Conservation (phyloP, 192 early-diverging fungal genomes). For the Cladochytrium replicatum region DNA sequence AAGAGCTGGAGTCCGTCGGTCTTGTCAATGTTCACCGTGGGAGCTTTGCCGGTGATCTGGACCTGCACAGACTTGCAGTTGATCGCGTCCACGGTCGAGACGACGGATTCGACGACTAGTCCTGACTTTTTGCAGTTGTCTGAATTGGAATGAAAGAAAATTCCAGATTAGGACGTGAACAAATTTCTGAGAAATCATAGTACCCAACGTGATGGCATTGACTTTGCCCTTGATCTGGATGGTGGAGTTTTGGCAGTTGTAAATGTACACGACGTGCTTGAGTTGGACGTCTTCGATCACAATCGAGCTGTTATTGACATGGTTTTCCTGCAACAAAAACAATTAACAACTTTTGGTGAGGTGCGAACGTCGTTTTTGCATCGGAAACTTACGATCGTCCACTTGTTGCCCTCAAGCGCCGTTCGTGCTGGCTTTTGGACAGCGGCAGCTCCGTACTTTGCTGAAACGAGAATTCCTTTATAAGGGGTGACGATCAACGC, state of each 20-base stretch:
- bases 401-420: slow-evolving; percentile 82
- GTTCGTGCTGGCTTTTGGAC: slow-evolving; percentile 66
- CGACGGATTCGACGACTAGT: slow-evolving; percentile 68
- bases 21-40: slow-evolving; percentile 86
- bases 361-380: neutral
- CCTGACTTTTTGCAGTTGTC: slow-evolving; percentile 86
- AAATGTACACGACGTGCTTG: slow-evolving; percentile 88
- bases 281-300: slow-evolving; percentile 73
- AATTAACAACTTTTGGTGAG: neutral
- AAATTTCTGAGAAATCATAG: neutral
- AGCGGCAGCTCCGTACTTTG: slow-evolving; percentile 43
- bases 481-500: neutral
- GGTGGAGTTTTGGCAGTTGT: slow-evolving; percentile 83
- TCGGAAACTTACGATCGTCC: slow-evolving; percentile 56
- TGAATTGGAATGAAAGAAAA: slow-evolving; percentile 13
- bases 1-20: slow-evolving; percentile 88
- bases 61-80: slow-evolving; percentile 83
- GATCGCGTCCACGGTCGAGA: slow-evolving; percentile 79
- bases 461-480: slow-evolving; percentile 24
- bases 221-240: slow-evolving; percentile 87
- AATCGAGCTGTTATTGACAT: slow-evolving; percentile 57
- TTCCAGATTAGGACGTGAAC: neutral
- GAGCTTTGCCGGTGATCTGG: slow-evolving; percentile 72
- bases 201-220: slow-evolving; percentile 80
- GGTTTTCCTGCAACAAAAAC: slow-evolving; percentile 60